Percentiles rank a stretch among this genome's conserved stretches.
Conservation (phyloP, 768 basidiomycete genomes). For the Thelephora aurantiotincta region DNA sequence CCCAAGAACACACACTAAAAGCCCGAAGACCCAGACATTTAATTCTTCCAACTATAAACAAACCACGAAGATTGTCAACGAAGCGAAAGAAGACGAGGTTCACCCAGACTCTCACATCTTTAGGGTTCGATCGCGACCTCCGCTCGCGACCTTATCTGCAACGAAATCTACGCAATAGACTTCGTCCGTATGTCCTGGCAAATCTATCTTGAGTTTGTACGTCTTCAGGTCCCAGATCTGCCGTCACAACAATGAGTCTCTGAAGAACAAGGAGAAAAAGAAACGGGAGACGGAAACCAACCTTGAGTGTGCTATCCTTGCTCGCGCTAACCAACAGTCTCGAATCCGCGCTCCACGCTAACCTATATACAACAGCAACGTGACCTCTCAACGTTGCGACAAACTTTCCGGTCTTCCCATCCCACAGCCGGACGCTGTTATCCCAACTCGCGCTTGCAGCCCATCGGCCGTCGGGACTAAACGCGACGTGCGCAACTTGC, state of each 20-base stretch:
- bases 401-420: conserved; percentile 73
- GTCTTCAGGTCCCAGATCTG: conserved; percentile 97
- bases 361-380: conserved; percentile 85
- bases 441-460: conserved; percentile 90
- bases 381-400: conserved; percentile 86
- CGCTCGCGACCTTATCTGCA: conserved; percentile 96
- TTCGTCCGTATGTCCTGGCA: conserved; percentile 94
- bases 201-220: conserved; percentile 86
- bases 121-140: conserved; percentile 81
- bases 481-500: conserved; percentile 86
- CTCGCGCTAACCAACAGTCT: conserved; percentile 87
- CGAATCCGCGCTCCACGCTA: conserved; percentile 93
- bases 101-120: conserved; percentile 67
- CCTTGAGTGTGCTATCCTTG: conserved; percentile 94
- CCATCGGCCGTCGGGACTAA: conserved; percentile 87
- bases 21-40: background rate
- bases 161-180: conserved; percentile 99
- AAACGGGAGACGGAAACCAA: conserved; percentile 19
- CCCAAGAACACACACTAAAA: no score
- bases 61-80: background rate
- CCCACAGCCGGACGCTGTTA: conserved; percentile 85
- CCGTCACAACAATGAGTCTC: background rate
- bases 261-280: background rate
- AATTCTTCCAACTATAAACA: conserved; percentile 14
- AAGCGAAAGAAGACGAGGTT: background rate